Evolutionary conservation across 2,329 filamentous ascomycete genomes (phyloP), one percentile per base, ranked within the genome.

Genomic region (Beauveria pseudobassiana): DNA sequence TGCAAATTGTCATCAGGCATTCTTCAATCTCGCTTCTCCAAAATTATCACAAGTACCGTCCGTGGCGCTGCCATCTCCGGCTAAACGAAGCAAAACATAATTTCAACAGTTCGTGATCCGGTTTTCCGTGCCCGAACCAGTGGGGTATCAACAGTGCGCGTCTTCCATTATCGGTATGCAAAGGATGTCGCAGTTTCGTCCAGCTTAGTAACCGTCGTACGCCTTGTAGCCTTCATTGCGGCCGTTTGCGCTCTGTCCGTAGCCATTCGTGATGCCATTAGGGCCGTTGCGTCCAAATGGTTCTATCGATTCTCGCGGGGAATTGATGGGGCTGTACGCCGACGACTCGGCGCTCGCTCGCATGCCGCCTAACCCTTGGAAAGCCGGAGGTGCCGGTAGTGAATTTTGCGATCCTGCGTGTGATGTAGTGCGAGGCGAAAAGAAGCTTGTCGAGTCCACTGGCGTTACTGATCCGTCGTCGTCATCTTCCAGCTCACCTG

Each of bases 401-500:
- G 75, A 72, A 40, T 75, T 76, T 54, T 77, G 76, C 42, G 63
- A 62, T 18, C 70, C 70, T 34, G 66, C 66, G 50, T 73, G 74
- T 64, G 67, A 72, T 9, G 73, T 81, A 64, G 77, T 81, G 46
- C 75, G 80, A 63, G 79, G 85, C 58, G 79, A 89, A 72, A 90
- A 89, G 75, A 89, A 90, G 20, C 85, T 85, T 1, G 82, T 82
- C 7, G 85, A 87, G 62, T 89, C 87, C 46, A 88, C 81, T 0
- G 88, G 86, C 6, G 84, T 86, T 10, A 85, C 75, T 9, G 81
- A 82, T 57, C 82, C 85, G 58, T 91, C 88, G 56, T 91, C 88
- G 12, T 91, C 88, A 24, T 89, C 85, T 59, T 91, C 88, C n/a
- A 95, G 77, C 69, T 96, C 90, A 51, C 85, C 85, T 1, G 82